Base-by-base conservation (phyloP, 257 asterid species). In the Mitragyna speciosa region DNA sequence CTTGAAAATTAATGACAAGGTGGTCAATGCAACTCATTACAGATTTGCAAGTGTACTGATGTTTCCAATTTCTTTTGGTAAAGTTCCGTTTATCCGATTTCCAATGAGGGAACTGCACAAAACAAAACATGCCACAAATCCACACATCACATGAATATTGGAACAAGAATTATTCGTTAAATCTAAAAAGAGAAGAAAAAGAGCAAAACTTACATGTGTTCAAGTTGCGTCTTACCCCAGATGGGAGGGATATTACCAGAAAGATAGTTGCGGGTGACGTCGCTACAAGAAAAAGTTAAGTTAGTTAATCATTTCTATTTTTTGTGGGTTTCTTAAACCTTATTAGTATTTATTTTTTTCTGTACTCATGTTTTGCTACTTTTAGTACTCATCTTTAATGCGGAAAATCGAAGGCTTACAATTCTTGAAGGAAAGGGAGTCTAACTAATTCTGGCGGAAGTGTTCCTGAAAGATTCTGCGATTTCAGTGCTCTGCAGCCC, bases 181-280 rank as follows among this genome's bases (percentile, higher is more conserved):
- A 6, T 45, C 49, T 4, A 8, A 45, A 45, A 2, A 45, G 11
- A 45, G 11, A 45, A 45, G 6, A 45, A 45, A 2, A 45, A 45
- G 49, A 45, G 11, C 11, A 45, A 45, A 45, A 45, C 49, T 45
- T 45, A 45, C 49, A 45, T 5, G 49, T 45, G 72, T 47, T 73
- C 88, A 33, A 90, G 89, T 36, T 84, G 79, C 88, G 76, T 87
- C 75, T 90, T 82, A 20, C 89, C 92, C 97, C 97, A 92, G 89
- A 83, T 84, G 65, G 67, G 84, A 68, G 97, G 97, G 43, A 92
- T 88, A 52, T 86, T 91, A 65, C 97, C 97, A 81, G 87, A 87
- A 72, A 92, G 93, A 81, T 88, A 91, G 88, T 92, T 91, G 80
- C 90, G 86, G 24, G 83, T 78, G 12, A 92, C 84, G 28, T 89